phyloP scores from a whole-genome alignment of 2,329 filamentous ascomycete genomes.

The Allantophomopsis cytisporea region DNA sequence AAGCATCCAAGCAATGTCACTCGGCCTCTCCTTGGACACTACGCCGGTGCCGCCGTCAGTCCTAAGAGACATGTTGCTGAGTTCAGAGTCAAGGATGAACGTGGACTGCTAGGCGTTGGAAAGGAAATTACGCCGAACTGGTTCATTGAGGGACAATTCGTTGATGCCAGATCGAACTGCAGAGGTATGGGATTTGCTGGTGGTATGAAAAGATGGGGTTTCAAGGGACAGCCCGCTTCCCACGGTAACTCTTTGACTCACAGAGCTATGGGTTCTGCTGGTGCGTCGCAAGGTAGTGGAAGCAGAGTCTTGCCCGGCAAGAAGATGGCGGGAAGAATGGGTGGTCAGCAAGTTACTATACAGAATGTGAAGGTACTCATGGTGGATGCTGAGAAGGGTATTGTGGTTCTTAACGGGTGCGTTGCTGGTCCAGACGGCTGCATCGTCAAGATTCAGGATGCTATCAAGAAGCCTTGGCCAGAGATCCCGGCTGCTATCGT shows the following conservation, averaged over 20 bases:
- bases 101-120: slow-evolving; percentile 65
- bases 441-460: slow-evolving; percentile 76
- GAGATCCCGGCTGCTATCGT: slow-evolving; percentile 36
- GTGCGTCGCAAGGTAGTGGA: slow-evolving; percentile 82
- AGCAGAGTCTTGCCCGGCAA: slow-evolving; percentile 90
- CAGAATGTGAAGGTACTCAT: slow-evolving; percentile 86
- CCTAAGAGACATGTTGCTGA: slow-evolving; percentile 77
- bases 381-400: slow-evolving; percentile 75
- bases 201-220: slow-evolving; percentile 96
- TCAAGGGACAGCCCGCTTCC: slow-evolving; percentile 73
- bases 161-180: slow-evolving; percentile 69
- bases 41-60: slow-evolving; percentile 64
- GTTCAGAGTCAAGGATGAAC: slow-evolving; percentile 67
- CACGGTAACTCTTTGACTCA: slow-evolving; percentile 96
- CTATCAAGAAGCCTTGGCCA: slow-evolving; percentile 75
- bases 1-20: slow-evolving; percentile 64
- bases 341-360: slow-evolving; percentile 72
- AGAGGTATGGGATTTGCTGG: slow-evolving; percentile 90
- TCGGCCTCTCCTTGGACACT: slow-evolving; percentile 79
- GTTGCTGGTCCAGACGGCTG: slow-evolving; percentile 83
- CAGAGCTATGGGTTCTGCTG: slow-evolving; percentile 79
- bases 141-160: slow-evolving; percentile 82
- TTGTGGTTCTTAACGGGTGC: slow-evolving; percentile 76
- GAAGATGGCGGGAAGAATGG: slow-evolving; percentile 97
- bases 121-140: slow-evolving; percentile 69